A percentile compares a stretch with the other conserved stretches of the same genome.
These are phyloP conservation scores for Saccharomyces jurei DNA, from an alignment of 805 yeast species.

Conservation along the genomic window DNA sequence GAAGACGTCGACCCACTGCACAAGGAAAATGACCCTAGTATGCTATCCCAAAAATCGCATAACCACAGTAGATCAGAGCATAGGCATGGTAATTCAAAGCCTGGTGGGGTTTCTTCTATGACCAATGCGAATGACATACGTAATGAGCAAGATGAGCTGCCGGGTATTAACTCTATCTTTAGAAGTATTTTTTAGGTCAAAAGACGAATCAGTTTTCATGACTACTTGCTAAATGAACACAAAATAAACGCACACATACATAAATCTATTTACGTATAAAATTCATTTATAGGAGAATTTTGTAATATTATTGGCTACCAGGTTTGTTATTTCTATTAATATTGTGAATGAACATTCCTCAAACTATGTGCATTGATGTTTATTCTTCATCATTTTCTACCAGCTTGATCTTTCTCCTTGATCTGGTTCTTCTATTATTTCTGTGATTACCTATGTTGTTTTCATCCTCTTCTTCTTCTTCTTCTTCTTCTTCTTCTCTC, in stretches of 20 bases:
- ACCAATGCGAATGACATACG: background rate
- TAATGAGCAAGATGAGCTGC: constrained; percentile 5
- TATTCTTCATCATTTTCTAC: constrained; percentile 5
- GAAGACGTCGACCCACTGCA: background rate
- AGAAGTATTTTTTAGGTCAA: constrained; percentile 9
- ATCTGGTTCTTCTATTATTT: constrained; percentile 3
- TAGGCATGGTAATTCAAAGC: background rate
- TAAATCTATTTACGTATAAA: background rate
- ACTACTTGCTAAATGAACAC: background rate
- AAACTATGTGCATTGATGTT: background rate
- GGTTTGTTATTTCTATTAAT: background rate
- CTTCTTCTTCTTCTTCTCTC: constrained; percentile 6
- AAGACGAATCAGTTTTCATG: background rate
- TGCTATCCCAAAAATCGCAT: background rate
- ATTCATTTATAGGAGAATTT: background rate
- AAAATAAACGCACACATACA: background rate
- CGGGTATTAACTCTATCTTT: constrained; percentile 17
- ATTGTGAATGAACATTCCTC: background rate
- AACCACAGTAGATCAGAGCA: background rate
- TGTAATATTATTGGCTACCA: background rate
- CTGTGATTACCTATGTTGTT: constrained; percentile 16
- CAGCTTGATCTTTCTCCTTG: background rate
- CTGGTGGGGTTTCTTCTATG: background rate
- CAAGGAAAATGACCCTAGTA: background rate
- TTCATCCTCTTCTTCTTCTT: constrained; percentile 11